Conservation (phyloP, 768 basidiomycete species). For the Sistotremastrum suecicum region DNA sequence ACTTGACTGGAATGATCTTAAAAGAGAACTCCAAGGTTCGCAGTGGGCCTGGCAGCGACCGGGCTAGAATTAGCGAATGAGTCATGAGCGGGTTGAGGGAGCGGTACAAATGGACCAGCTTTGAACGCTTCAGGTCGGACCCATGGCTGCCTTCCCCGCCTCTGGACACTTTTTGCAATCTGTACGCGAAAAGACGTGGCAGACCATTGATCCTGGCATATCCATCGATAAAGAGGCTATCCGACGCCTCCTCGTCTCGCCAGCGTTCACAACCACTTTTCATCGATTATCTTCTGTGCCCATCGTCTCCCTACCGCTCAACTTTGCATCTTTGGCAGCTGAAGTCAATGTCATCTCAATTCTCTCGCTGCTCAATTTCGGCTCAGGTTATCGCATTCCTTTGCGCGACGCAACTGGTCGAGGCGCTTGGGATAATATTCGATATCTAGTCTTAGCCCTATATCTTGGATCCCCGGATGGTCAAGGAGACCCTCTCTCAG, state of each 20-base stretch:
- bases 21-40: too few species aligned
- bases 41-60: too few species aligned
- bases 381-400: slow-evolving; percentile 62
- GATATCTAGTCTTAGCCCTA: slow-evolving; percentile 56
- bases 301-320: slow-evolving; percentile 65
- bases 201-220: neutral
- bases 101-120: neutral
- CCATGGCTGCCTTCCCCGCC: neutral
- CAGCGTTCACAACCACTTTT: slow-evolving; percentile 49
- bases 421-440: slow-evolving; percentile 76
- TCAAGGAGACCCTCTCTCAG: slow-evolving; percentile 44
- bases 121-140: neutral
- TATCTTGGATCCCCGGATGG: slow-evolving; percentile 47
- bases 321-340: slow-evolving; percentile 54
- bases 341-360: slow-evolving; percentile 76
- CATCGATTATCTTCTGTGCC: slow-evolving; percentile 46
- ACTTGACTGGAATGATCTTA: too few species aligned
- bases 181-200: too few species aligned
- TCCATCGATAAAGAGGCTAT: slow-evolving; percentile 49
- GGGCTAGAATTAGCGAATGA: too few species aligned
- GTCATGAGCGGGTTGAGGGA: too few species aligned
- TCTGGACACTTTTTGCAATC: neutral
- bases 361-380: slow-evolving; percentile 72
- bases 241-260: slow-evolving; percentile 45
- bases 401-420: slow-evolving; percentile 60